These are phyloP conservation scores for Zychaea mexicana DNA, from an alignment of 371 early-diverging fungal species.

Conservation along the genomic window DNA sequence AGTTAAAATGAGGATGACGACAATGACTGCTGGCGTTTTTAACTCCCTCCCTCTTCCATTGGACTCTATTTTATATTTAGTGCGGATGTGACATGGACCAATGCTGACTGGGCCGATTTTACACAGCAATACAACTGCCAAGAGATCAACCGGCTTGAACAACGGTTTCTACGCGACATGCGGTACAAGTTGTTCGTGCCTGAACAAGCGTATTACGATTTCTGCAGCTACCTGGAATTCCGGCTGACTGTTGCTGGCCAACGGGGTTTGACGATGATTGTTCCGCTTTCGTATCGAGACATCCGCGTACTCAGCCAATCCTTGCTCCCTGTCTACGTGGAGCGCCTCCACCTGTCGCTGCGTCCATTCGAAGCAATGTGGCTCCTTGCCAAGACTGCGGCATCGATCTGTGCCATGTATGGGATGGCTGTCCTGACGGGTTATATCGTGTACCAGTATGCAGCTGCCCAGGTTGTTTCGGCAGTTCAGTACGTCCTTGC, in stretches of 20 bases:
- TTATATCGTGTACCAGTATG: conserved; percentile 11
- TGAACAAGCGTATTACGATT: conserved; percentile 46
- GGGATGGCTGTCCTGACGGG: conserved; percentile 20
- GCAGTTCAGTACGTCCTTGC: conserved; percentile 3
- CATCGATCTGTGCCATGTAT: conserved; percentile 29
- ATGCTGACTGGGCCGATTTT: conserved; percentile 63
- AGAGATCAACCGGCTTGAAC: conserved; percentile 55
- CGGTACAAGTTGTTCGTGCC: conserved; percentile 46
- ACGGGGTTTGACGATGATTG: conserved; percentile 38
- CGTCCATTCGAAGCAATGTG: conserved; percentile 41
- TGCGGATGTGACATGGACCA: conserved; percentile 58
- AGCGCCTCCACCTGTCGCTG: conserved; percentile 45
- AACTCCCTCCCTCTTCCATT: not conserved
- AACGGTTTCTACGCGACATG: conserved; percentile 46
- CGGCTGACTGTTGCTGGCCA: conserved; percentile 31
- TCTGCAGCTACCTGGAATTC: conserved; percentile 53
- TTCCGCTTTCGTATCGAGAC: conserved; percentile 50
- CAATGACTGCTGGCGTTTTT: no score
- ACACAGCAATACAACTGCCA: conserved; percentile 47
- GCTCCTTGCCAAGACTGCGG: conserved; percentile 30
- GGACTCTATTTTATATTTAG: conserved; percentile 10
- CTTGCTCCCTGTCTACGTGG: conserved; percentile 42
- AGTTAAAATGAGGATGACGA: no score
- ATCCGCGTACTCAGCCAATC: conserved; percentile 51
- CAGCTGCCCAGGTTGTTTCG: not conserved